Percentiles rank a stretch among this genome's conserved stretches.
These are phyloP conservation scores for Kazachstania sp. DNA, from an alignment of 1,139 yeast genomes.

Conservation along the genomic window DNA sequence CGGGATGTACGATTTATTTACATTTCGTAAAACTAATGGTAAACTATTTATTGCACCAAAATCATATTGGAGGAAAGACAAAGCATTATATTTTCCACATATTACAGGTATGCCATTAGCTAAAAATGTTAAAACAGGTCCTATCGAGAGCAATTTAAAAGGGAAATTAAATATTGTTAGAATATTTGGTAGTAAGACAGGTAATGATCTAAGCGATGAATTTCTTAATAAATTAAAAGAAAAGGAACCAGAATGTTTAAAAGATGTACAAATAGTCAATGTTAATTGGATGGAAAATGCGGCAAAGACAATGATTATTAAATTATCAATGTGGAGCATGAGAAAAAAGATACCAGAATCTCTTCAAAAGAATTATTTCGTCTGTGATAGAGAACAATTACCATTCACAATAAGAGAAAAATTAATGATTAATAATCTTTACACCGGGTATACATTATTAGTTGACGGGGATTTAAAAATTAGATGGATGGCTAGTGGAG, in stretches of 20 bases:
- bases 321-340: slow-evolving; percentile 40
- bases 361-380: slow-evolving; percentile 53
- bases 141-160: slow-evolving; percentile 31
- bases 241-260: slow-evolving; percentile 3
- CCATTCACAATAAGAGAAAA: slow-evolving; percentile 51
- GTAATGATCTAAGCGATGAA: slow-evolving; percentile 57
- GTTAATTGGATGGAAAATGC: slow-evolving; percentile 65
- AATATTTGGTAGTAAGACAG: slow-evolving; percentile 46
- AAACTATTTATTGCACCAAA: slow-evolving; percentile 76
- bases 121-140: slow-evolving; percentile 33
- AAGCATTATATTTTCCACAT: slow-evolving; percentile 80
- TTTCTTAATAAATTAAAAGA: slow-evolving; percentile 41
- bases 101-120: slow-evolving; percentile 51
- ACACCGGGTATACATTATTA: slow-evolving; percentile 76
- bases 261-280: slow-evolving; percentile 55
- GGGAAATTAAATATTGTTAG: slow-evolving; percentile 30
- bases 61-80: slow-evolving; percentile 66
- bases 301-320: slow-evolving; percentile 56
- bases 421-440: slow-evolving; percentile 61
- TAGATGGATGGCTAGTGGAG: slow-evolving; percentile 91
- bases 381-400: slow-evolving; percentile 54
- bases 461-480: slow-evolving; percentile 66
- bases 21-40: slow-evolving; percentile 73
- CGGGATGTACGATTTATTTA: slow-evolving; percentile 77
- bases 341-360: slow-evolving; percentile 34